phyloP scores from a whole-genome alignment of 2,329 filamentous ascomycete genomes.

The Didymella glomerata region DNA sequence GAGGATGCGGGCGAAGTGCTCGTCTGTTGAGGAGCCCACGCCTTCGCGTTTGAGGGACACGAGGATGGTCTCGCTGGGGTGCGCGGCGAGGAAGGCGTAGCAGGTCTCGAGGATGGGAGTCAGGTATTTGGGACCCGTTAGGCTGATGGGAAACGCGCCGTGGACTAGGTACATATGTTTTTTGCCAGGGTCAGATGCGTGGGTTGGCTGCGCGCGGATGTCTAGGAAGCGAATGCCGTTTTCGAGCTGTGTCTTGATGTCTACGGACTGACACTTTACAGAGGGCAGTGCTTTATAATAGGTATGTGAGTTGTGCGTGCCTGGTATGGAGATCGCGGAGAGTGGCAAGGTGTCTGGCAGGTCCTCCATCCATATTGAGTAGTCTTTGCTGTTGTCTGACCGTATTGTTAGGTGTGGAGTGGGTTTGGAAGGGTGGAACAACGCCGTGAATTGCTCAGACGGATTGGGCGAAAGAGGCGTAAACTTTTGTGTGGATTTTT shows the following conservation, averaged over 20 bases:
- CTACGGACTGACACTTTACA: slow-evolving; percentile 89
- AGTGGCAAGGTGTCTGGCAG: slow-evolving; percentile 76
- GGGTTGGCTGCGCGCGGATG: slow-evolving; percentile 77
- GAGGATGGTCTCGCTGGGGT: slow-evolving; percentile 84
- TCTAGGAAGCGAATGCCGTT: slow-evolving; percentile 97
- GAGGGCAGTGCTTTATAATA: slow-evolving; percentile 85
- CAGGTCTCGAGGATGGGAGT: slow-evolving; percentile 74
- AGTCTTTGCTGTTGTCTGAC: slow-evolving; percentile 43
- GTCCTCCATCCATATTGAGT: slow-evolving; percentile 86
- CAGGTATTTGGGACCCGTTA: slow-evolving; percentile 83
- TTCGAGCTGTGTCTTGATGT: slow-evolving; percentile 77
- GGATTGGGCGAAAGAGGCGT: slow-evolving; percentile 52
- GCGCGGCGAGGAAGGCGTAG: slow-evolving; percentile 76
- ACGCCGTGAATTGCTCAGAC: slow-evolving; percentile 52
- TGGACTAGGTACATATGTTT: slow-evolving; percentile 85
- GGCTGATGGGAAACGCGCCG: slow-evolving; percentile 84
- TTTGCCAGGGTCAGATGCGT: slow-evolving; percentile 64
- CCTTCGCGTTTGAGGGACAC: slow-evolving; percentile 93
- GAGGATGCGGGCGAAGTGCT: slow-evolving; percentile 78
- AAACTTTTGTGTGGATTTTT: slow-evolving; percentile 50
- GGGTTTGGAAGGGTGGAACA: slow-evolving; percentile 58
- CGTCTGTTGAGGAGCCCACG: slow-evolving; percentile 78
- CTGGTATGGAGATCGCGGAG: slow-evolving; percentile 85
- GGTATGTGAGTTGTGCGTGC: slow-evolving; percentile 94
- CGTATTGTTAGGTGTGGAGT: slow-evolving; percentile 44